phyloP scores from a whole-genome alignment of 1,139 yeast species.

The Martiniozyma asiatica region DNA sequence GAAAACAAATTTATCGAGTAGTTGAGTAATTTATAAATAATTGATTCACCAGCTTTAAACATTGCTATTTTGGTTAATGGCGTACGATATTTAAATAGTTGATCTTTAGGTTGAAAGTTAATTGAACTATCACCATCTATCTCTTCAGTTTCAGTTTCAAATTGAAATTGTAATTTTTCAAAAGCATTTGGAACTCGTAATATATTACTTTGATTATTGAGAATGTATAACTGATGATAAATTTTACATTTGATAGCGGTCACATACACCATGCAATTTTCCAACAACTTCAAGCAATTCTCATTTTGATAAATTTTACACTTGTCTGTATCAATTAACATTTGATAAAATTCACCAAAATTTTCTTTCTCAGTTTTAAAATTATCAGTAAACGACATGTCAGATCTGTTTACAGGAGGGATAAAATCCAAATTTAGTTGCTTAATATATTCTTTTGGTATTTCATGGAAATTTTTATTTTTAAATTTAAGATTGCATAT shows the following conservation, averaged over 20 bases:
- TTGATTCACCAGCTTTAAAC: conserved; percentile 17
- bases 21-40: conserved; percentile 22
- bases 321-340: conserved; percentile 9
- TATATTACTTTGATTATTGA: conserved; percentile 13
- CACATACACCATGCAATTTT: conserved; percentile 13
- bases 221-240: conserved; percentile 10
- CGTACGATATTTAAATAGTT: no score
- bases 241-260: conserved; percentile 14
- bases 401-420: conserved; percentile 28
- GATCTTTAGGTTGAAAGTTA: no score
- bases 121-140: no score
- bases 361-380: conserved; percentile 7
- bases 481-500: conserved; percentile 16
- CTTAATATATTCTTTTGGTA: conserved; percentile 10
- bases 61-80: conserved; percentile 17
- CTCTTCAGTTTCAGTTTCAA: no score
- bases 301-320: conserved; percentile 7
- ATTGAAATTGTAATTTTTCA: no score
- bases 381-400: conserved; percentile 23
- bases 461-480: conserved; percentile 3
- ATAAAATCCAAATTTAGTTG: conserved; percentile 17
- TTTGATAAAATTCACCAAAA: conserved; percentile 13
- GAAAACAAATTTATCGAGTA: conserved; percentile 22
- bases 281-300: conserved; percentile 9
- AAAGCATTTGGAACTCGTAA: conserved; percentile 12